Base-by-base conservation (phyloP, 2,329 filamentous ascomycete genomes). In the Metarhizium rileyi region DNA sequence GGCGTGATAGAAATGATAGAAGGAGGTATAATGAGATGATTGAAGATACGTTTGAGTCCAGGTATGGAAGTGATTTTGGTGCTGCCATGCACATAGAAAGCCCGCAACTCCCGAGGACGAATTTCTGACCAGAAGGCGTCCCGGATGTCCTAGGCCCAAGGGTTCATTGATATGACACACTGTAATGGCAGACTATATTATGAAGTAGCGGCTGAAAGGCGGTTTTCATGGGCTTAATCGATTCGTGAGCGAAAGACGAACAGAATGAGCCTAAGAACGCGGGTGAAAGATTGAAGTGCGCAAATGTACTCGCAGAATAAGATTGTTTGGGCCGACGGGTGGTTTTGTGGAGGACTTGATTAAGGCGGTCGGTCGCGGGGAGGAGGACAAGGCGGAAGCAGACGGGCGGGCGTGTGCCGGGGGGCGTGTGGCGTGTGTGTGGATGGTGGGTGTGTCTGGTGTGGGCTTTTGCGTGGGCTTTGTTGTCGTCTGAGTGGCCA, bases 211-310 rank as follows among this genome's bases (percentile, higher is more conserved):
- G 4, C 12, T 3, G 3, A 26, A 44, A 41, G 7, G 12, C 16
- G 23, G 4, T 5, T 38, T 47, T 30, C 45, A 42, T 43, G 35
- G 22, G 30, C 38, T 27, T 46, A 28, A 48, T 61, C 42, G 68
- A 70, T 66, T 69, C 70, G 66, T 55, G 67, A 54, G 50, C 41
- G 46, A 49, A 45, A 40, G 66, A 65, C 69, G 81, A 80, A 68
- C 70, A 72, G 60, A 83, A 82, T 60, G 75, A 87, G 82, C 78
- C 78, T 74, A 82, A 81, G 73, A 76, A 86, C 67, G 71, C 68
- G 62, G 67, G 66, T 63, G 58, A 69, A 69, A 65, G n/a, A 28
- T 27, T 6, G 18, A 36, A 36, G 4, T 23, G 28, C 33, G 9
- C 22, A 28, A 18, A n/a, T n/a, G 30, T 26, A 25, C 26, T 44